phyloP scores from a whole-genome alignment of 108 stramenopile species.

The Fragilaria crotonensis region DNA sequence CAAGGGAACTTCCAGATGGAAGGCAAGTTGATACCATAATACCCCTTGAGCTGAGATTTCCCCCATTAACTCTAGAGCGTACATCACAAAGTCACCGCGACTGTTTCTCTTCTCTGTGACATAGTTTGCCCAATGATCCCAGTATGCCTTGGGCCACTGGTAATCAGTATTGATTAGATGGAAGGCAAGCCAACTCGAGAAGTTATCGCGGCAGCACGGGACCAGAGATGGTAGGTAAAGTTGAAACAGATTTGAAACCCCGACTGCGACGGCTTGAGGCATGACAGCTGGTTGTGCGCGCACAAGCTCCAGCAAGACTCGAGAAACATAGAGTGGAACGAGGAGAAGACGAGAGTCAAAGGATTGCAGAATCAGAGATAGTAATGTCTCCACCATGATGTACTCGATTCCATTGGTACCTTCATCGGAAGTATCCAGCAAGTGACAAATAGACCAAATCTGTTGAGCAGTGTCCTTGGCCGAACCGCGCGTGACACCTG shows the following conservation, averaged over 20 bases:
- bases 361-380: slow-evolving; percentile 61
- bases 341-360: slow-evolving; percentile 18
- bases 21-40: slow-evolving; percentile 34
- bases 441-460: slow-evolving; percentile 45
- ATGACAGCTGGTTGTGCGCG: slow-evolving; percentile 59
- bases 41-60: slow-evolving; percentile 23
- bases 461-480: slow-evolving; percentile 72
- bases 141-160: slow-evolving; percentile 79
- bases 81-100: slow-evolving; percentile 54
- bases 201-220: slow-evolving; percentile 57
- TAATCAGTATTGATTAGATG: slow-evolving; percentile 78
- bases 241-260: slow-evolving; percentile 55
- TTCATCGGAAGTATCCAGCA: slow-evolving; percentile 17
- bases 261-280: slow-evolving; percentile 64
- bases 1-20: slow-evolving; percentile 23
- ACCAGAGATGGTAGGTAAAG: slow-evolving; percentile 72
- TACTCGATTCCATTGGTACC: slow-evolving; percentile 49
- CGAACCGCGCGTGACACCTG: slow-evolving; percentile 57
- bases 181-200: slow-evolving; percentile 75
- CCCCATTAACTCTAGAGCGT: slow-evolving; percentile 27
- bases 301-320: slow-evolving; percentile 71
- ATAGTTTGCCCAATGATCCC: slow-evolving; percentile 74
- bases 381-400: slow-evolving; percentile 64
- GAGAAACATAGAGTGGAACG: slow-evolving; percentile 45
- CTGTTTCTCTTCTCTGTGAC: slow-evolving; percentile 42